Percentiles rank a stretch among this genome's conserved stretches.
These are phyloP conservation scores for Syzygium aromaticum DNA, from an alignment of 345 rosid genomes.

Conservation along the genomic window DNA sequence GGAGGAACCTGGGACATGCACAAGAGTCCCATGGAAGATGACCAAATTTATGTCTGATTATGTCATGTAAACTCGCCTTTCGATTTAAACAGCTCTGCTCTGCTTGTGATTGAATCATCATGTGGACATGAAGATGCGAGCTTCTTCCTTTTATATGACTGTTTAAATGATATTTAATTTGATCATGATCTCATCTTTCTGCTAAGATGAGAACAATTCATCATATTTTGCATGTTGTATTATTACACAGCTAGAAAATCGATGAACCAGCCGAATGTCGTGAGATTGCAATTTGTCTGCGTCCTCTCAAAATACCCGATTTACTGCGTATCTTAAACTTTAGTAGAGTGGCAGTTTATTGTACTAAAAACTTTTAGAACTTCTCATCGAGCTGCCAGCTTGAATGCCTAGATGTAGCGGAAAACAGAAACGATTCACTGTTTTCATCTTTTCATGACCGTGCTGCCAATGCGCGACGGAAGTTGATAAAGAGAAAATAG, in stretches of 20 bases:
- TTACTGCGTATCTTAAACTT: too few species aligned
- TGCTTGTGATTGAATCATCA: neutral
- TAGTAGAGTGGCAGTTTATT: neutral
- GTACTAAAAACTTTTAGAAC: neutral
- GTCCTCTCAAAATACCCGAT: neutral
- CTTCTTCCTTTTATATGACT: neutral
- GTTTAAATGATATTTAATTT: neutral
- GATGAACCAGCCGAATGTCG: neutral
- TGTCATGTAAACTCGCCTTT: neutral
- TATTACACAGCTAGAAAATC: neutral
- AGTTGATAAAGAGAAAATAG: neutral
- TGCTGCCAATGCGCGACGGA: neutral
- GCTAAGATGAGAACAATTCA: neutral
- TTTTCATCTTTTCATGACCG: neutral
- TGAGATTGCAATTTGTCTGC: neutral
- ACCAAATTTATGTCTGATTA: neutral
- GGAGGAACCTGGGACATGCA: neutral
- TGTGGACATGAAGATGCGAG: neutral
- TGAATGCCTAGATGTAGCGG: neutral
- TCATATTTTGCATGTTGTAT: neutral
- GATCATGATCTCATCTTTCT: neutral
- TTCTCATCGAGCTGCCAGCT: neutral
- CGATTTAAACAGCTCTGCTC: neutral
- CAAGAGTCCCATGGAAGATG: neutral
- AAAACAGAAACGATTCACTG: neutral